phyloP scores from a whole-genome alignment of 345 rosid genomes.

The Erysimum cheiranthoides region DNA sequence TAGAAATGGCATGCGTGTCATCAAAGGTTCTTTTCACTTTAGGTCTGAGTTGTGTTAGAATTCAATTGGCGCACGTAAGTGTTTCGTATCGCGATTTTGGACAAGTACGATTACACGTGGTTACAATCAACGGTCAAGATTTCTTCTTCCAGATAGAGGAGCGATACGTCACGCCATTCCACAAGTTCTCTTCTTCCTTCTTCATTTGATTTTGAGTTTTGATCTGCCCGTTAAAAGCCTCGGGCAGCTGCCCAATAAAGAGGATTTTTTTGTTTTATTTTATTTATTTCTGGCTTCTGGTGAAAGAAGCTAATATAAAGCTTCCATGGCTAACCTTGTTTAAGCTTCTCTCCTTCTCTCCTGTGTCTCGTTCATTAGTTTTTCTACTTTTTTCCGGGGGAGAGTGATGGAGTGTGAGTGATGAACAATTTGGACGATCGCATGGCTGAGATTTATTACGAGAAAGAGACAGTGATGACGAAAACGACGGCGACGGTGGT shows the following conservation, averaged over 20 bases:
- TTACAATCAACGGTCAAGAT: constrained; percentile 54
- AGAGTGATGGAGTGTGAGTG: constrained; percentile 41
- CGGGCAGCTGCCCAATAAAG: constrained; percentile 44
- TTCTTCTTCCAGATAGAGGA: constrained; percentile 39
- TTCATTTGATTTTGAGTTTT: constrained; percentile 30
- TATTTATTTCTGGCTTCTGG: background rate
- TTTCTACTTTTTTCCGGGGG: background rate
- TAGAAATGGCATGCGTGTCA: constrained; percentile 57
- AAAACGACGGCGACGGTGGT: constrained; percentile 41
- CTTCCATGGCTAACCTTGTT: constrained; percentile 38
- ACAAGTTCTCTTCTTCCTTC: constrained; percentile 29
- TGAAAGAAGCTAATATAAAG: constrained; percentile 34
- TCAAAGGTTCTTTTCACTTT: constrained; percentile 45
- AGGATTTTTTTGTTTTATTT: background rate
- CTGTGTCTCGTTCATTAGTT: background rate
- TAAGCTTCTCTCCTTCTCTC: constrained; percentile 35
- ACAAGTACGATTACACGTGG: constrained; percentile 46
- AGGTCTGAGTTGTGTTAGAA: constrained; percentile 41
- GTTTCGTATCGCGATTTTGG: constrained; percentile 17
- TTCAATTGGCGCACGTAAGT: constrained; percentile 56
- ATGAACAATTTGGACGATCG: constrained; percentile 24
- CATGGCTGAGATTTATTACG: constrained; percentile 75
- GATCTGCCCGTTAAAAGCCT: constrained; percentile 32
- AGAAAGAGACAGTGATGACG: constrained; percentile 35
- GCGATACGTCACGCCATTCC: constrained; percentile 51